Base-by-base conservation (phyloP, 2,329 filamentous ascomycete genomes). In the Talaromyces sp. region DNA sequence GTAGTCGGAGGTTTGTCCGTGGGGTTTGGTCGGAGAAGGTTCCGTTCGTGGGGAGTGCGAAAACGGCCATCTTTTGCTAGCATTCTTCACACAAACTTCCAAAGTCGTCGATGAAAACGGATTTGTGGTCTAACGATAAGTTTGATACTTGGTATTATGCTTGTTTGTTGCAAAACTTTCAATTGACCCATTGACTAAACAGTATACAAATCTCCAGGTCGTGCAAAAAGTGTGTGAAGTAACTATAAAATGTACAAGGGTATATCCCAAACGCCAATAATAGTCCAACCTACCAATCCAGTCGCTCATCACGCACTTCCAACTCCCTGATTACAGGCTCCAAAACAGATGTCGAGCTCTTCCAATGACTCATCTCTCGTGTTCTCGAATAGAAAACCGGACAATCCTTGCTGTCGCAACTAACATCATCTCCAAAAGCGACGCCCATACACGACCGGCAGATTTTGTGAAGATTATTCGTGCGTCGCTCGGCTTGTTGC, bases 391-490 rank as follows among this genome's bases (percentile, higher is more conserved):
- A 98, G 69, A 96, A 98, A 0, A 96, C 91, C 0, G 93, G 90
- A 72, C 95, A 99, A 76, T 96, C 93, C 73, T 90, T 86, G 74
- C 90, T 96, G 71, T 96, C 92, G 72, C 95, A 99, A 44, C 77
- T 82, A n/a, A 97, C 88, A 37, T 89, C 86, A 40, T 97, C 93
- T 1, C 86, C 79, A 66, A 87, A 88, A 3, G 88, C 82, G 18
- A 93, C 72, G 0, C 86, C 88, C 42, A 91, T 87, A 74, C 95
- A 99, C 69, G 85, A 90, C 64, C 89, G 86, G 75, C 95, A 99
- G 8, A 96, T 80, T 57, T 81, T 82, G 42, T 88, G 80, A 7
- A 96, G 76, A 64, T 92, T 85, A 50, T 80, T 73, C 11, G 85
- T 83, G 64, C 83, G 85, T 68, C 80, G 82, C 74, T 96, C 90